These are phyloP conservation scores for Thelonectria blattea DNA, from an alignment of 2,329 filamentous ascomycete species.

Conservation along the genomic window DNA sequence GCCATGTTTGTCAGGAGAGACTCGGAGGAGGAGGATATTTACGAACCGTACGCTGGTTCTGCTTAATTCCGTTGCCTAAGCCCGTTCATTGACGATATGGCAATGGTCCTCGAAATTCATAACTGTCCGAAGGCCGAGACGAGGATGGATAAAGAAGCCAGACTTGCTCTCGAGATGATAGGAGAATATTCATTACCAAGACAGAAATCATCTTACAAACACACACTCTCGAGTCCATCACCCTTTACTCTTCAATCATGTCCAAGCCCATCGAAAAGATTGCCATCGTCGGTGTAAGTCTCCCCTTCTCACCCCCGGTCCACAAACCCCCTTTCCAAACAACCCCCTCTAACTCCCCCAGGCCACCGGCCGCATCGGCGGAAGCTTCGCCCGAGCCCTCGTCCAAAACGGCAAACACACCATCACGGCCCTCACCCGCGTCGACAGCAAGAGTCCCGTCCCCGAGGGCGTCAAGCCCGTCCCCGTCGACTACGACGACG, in stretches of 20 bases:
- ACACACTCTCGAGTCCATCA: too few species aligned
- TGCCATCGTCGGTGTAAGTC: slow-evolving; percentile 56
- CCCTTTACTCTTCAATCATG: neutral
- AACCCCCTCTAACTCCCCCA: neutral
- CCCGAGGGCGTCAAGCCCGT: slow-evolving; percentile 51
- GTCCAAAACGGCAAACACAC: slow-evolving; percentile 55
- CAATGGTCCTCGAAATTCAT: too few species aligned
- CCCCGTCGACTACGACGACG: slow-evolving; percentile 52
- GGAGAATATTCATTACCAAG: neutral
- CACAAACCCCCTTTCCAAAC: neutral
- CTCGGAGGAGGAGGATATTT: neutral
- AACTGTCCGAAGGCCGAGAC: neutral
- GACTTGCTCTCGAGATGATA: neutral
- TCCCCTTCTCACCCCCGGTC: accelerated
- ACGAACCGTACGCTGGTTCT: neutral
- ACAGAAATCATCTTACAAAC: neutral
- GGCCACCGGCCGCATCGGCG: slow-evolving; percentile 48
- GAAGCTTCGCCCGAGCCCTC: slow-evolving; percentile 47
- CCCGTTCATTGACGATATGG: neutral
- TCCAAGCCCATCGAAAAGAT: slow-evolving; percentile 45
- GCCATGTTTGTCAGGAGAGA: neutral
- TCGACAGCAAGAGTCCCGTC: slow-evolving; percentile 47
- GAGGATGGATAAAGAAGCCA: neutral
- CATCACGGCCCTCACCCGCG: slow-evolving; percentile 58
- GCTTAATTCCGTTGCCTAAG: neutral